Conservation (phyloP, 2,329 filamentous ascomycete species). For the Hymenoscyphus fraxineus region DNA sequence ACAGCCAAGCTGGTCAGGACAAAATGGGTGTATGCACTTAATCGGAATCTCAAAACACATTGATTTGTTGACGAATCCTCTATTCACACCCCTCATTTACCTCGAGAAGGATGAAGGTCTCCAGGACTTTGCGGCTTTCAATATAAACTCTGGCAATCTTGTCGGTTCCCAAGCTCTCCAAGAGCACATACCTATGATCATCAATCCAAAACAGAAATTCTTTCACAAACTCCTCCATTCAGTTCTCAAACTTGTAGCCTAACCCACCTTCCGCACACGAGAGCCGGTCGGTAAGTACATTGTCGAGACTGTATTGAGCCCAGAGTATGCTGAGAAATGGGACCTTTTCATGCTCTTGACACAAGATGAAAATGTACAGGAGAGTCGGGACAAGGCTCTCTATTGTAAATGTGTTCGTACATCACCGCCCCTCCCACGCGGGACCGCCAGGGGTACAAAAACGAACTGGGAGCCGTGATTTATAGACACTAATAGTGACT, state of each 20-base stretch:
- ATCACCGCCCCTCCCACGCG: too few species aligned
- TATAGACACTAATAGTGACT: too few species aligned
- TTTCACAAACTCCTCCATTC: background rate
- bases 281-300: conserved; percentile 33
- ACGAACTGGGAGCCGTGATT: too few species aligned
- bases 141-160: conserved; percentile 34
- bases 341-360: conserved; percentile 36
- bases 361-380: conserved; percentile 32
- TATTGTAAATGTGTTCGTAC: too few species aligned
- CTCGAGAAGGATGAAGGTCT: conserved; percentile 13
- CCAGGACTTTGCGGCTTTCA: conserved; percentile 30
- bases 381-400: conserved; percentile 30
- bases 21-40: conserved; percentile 41
- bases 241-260: conserved; percentile 10
- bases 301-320: conserved; percentile 30
- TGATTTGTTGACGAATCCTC: background rate
- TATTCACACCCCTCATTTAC: background rate
- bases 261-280: conserved; percentile 33
- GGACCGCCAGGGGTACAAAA: too few species aligned
- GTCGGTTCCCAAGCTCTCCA: conserved; percentile 38
- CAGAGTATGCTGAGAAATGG: conserved; percentile 32
- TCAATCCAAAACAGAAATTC: conserved; percentile 30
- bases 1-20: conserved; percentile 40
- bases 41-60: conserved; percentile 16
- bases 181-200: conserved; percentile 33